Percentiles rank a stretch among this genome's conserved stretches.
phyloP scores from a whole-genome alignment of 2,329 filamentous ascomycete genomes.

The Neoarthrinium moseri region DNA sequence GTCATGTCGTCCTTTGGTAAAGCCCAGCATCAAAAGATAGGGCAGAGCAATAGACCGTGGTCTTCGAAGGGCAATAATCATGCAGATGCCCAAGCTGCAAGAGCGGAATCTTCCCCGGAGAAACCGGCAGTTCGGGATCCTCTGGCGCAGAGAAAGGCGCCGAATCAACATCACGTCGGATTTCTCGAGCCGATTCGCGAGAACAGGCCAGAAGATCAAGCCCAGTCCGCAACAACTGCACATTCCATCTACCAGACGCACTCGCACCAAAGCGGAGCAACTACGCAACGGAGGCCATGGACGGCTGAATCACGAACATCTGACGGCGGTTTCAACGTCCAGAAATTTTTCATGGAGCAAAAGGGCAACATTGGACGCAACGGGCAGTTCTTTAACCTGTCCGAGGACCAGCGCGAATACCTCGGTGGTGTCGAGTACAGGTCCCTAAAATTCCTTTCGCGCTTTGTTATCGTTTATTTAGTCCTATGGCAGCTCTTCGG shows the following conservation, averaged over 20 bases:
- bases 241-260: constrained; percentile 12
- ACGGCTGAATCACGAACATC: constrained; percentile 14
- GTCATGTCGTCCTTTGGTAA: constrained; percentile 26
- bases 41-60: constrained; percentile 1
- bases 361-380: constrained; percentile 36
- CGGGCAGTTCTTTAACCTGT: constrained; percentile 53
- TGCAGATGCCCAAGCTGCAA: constrained; percentile 11
- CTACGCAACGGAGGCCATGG: constrained; percentile 13
- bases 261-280: constrained; percentile 17
- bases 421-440: constrained; percentile 65
- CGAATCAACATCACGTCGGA: constrained; percentile 18
- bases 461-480: constrained; percentile 61
- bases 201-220: constrained; percentile 15
- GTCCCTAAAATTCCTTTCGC: constrained; percentile 57
- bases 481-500: constrained; percentile 45
- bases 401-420: constrained; percentile 50
- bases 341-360: constrained; percentile 23
- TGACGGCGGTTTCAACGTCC: constrained; percentile 21
- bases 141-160: background rate
- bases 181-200: constrained; percentile 23
- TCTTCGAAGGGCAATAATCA: constrained; percentile 1
- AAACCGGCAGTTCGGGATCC: background rate
- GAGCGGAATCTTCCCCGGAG: background rate
- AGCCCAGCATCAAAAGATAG: constrained; percentile 2
- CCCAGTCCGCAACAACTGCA: constrained; percentile 16